Conservation (phyloP, 2,329 filamentous ascomycete species). For the Diaporthe aspalathi region DNA sequence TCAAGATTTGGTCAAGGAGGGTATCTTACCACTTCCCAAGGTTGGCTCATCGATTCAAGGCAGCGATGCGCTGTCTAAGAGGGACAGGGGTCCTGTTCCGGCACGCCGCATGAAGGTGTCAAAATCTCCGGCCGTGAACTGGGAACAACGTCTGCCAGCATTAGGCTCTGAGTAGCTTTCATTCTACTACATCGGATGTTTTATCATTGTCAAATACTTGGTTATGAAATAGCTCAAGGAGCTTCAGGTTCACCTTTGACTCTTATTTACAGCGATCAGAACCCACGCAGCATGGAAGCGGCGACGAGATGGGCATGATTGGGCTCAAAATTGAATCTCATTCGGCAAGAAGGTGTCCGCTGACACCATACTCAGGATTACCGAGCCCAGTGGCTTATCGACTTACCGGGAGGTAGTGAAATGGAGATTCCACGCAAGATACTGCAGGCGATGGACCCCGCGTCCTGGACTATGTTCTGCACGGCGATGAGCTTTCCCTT, state of each 20-base stretch:
- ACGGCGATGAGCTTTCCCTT: slow-evolving; percentile 9
- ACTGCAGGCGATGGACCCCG: neutral
- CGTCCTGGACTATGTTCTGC: neutral
- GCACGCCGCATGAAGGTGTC: neutral
- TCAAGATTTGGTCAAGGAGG: neutral
- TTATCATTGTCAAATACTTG: neutral
- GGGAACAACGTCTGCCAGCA: neutral
- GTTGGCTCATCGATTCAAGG: neutral
- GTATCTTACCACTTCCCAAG: neutral
- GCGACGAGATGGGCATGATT: no score
- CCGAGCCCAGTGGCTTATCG: no score
- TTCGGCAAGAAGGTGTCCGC: no score
- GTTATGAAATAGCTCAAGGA: no score
- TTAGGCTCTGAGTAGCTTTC: neutral
- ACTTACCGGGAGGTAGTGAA: no score
- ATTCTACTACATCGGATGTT: no score
- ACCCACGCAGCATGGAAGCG: no score
- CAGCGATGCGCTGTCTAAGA: neutral
- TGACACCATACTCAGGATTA: no score
- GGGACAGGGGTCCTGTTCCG: neutral
- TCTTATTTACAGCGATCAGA: no score
- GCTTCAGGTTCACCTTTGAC: no score
- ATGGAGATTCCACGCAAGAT: neutral
- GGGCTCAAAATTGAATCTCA: no score
- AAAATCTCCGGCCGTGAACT: neutral